These are phyloP conservation scores for Lasiodiplodia sp. DNA, from an alignment of 2,329 filamentous ascomycete species.

Conservation along the genomic window DNA sequence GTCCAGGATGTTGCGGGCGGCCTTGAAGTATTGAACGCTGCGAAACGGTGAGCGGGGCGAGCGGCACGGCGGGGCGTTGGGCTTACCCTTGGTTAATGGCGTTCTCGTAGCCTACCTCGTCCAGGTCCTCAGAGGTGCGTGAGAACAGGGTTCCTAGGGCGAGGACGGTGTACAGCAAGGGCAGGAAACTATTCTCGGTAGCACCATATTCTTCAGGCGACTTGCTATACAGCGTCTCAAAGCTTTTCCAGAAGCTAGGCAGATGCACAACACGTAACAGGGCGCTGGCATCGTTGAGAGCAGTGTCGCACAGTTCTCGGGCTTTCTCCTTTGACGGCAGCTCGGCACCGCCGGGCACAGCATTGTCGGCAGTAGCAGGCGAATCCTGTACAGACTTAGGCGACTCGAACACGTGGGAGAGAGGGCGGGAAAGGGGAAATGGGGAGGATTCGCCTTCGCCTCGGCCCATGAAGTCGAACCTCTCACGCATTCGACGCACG, in stretches of 20 bases:
- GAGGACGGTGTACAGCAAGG: constrained; percentile 56
- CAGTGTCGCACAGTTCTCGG: constrained; percentile 63
- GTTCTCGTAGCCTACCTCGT: constrained; percentile 52
- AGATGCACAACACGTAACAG: constrained; percentile 78
- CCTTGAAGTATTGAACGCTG: constrained; percentile 58
- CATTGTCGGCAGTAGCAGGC: constrained; percentile 57
- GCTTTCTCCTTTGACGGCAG: constrained; percentile 71
- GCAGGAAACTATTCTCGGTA: constrained; percentile 56
- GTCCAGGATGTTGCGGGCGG: constrained; percentile 57
- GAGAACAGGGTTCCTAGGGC: constrained; percentile 57
- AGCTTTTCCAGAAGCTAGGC: constrained; percentile 78
- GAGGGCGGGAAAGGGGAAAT: constrained; percentile 62
- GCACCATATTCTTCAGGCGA: constrained; percentile 57
- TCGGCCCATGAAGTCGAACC: constrained; percentile 80
- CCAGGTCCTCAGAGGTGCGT: constrained; percentile 48
- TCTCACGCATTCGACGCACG: constrained; percentile 82
- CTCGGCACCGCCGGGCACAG: constrained; percentile 52
- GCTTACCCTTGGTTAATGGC: constrained; percentile 56
- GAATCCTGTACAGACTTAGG: constrained; percentile 71
- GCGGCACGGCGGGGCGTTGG: neutral
- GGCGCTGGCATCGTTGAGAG: constrained; percentile 68
- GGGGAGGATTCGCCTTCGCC: constrained; percentile 65
- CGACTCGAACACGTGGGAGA: constrained; percentile 71
- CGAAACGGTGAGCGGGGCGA: neutral
- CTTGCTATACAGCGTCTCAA: constrained; percentile 79